Base-by-base conservation (phyloP, 441 rosid species). In the Kokia cookei region DNA sequence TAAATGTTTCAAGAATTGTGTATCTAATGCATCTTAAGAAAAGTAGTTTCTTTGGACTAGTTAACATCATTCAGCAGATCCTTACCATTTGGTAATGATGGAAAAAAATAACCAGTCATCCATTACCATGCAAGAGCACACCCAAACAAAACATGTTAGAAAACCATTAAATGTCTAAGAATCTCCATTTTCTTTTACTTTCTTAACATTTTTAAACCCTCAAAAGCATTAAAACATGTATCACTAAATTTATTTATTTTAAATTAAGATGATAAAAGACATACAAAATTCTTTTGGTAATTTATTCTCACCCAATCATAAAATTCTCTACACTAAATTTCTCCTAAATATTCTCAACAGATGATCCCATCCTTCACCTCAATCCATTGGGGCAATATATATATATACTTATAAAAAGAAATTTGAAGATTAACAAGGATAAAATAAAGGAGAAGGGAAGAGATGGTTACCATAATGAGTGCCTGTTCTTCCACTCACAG, bases 401-500 rank as follows among this genome's bases (percentile, higher is more conserved):
- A 47, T 47, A 47, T 47, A 47, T 26, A 62, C n/a, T n/a, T 6
- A 24, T 50, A 14, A 26, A 19, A 24, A 7, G 11, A 22, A 43
- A 12, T 5, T 65, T 65, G 26, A 43, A 22, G 26, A 62, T n/a
- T 4, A 47, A 65, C 7, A 67, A 65, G 19, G 48, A 13, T 37
- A n/a, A 29, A 74, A 55, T 27, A 57, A 2, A 47, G 62, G 6
- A 27, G 60, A 37, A 19, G 59, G 73, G n/a, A 47, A 53, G 45
- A 72, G 73, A 74, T 67, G 47, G 69, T 85, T 86, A 88, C 92
- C 91, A 80, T 82, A 80, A 67, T 82, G 84, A 70, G 88, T 69
- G 73, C 76, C 69, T 9, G 86, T 82, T 61, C 84, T 78, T 65
- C 97, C 92, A 82, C 96, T 91, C 70, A 86, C 54, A 65, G 98